Percentiles rank a stretch among this genome's conserved stretches.
phyloP scores from a whole-genome alignment of 352 stramenopile genomes.

The Globisporangium orthogonon region DNA sequence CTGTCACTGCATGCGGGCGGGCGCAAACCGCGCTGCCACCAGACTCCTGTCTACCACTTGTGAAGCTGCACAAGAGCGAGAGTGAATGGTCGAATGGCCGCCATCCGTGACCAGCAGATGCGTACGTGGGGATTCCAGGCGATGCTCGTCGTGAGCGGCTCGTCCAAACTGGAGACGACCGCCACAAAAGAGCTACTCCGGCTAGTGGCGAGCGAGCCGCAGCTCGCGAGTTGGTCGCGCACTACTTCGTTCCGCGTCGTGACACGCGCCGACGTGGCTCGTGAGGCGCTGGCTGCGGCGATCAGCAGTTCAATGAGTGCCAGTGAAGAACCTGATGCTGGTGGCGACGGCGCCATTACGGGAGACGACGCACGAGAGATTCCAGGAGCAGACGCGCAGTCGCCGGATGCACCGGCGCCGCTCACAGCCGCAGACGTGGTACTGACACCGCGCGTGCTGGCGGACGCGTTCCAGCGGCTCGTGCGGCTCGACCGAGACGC shows the following conservation, averaged over 20 bases:
- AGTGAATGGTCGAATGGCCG: too few species aligned
- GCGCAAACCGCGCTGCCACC: too few species aligned
- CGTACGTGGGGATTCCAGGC: slow-evolving; percentile 41
- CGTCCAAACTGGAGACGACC: slow-evolving; percentile 22
- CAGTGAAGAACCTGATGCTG: not conserved
- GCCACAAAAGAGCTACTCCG: slow-evolving; percentile 24
- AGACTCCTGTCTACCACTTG: too few species aligned
- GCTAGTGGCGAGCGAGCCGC: slow-evolving; percentile 16
- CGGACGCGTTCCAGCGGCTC: slow-evolving; percentile 45
- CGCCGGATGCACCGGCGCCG: too few species aligned
- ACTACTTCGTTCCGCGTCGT: slow-evolving; percentile 43
- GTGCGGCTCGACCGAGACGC: slow-evolving; percentile 29
- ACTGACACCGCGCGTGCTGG: slow-evolving; percentile 27
- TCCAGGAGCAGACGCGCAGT: not conserved
- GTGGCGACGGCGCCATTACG: too few species aligned
- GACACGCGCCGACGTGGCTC: slow-evolving; percentile 22
- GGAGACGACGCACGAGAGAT: too few species aligned
- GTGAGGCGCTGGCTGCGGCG: slow-evolving; percentile 9
- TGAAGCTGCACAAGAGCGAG: too few species aligned
- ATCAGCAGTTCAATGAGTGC: not conserved
- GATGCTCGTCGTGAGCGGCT: slow-evolving; percentile 35
- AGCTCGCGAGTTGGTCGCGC: slow-evolving; percentile 20
- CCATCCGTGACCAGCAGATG: not conserved
- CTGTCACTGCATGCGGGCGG: too few species aligned
- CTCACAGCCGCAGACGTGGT: not conserved